A percentile compares a stretch with the other conserved stretches of the same genome.
phyloP scores from a whole-genome alignment of 805 yeast genomes.

The Candida lessepsii region DNA sequence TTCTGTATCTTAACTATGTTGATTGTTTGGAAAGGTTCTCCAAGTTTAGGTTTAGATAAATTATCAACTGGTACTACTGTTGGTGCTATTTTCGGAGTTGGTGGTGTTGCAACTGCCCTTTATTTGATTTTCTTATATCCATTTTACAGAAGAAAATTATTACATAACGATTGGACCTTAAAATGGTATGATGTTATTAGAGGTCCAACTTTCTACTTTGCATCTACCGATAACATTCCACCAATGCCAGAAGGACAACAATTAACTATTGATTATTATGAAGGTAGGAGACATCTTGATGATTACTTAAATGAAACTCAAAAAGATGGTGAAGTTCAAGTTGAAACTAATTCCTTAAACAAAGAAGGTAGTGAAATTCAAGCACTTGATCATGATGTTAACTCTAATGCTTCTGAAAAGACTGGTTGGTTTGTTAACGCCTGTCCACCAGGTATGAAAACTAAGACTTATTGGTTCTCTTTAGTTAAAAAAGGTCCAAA shows the following conservation, averaged over 20 bases:
- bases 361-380: constrained; percentile 12
- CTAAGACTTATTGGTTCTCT: constrained; percentile 40
- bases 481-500: constrained; percentile 46
- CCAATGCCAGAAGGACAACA: constrained; percentile 62
- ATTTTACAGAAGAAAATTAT: constrained; percentile 57
- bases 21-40: constrained; percentile 81
- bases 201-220: constrained; percentile 60
- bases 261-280: constrained; percentile 62
- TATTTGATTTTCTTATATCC: constrained; percentile 60
- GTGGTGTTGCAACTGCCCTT: constrained; percentile 51
- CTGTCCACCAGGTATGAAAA: constrained; percentile 21
- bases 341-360: constrained; percentile 9
- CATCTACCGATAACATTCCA: constrained; percentile 56
- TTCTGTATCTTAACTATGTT: constrained; percentile 69
- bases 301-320: constrained; percentile 16
- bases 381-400: constrained; percentile 6
- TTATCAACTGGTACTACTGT: constrained; percentile 52
- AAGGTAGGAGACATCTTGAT: constrained; percentile 49
- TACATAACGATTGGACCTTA: constrained; percentile 66
- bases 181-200: constrained; percentile 51
- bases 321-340: constrained; percentile 13
- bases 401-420: not conserved
- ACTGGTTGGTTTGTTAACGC: constrained; percentile 8
- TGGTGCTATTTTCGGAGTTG: constrained; percentile 66
- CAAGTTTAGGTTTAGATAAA: constrained; percentile 55